Base-by-base conservation (phyloP, 1,284 basidiomycete species). In the Paramarasmius palmivorus region DNA sequence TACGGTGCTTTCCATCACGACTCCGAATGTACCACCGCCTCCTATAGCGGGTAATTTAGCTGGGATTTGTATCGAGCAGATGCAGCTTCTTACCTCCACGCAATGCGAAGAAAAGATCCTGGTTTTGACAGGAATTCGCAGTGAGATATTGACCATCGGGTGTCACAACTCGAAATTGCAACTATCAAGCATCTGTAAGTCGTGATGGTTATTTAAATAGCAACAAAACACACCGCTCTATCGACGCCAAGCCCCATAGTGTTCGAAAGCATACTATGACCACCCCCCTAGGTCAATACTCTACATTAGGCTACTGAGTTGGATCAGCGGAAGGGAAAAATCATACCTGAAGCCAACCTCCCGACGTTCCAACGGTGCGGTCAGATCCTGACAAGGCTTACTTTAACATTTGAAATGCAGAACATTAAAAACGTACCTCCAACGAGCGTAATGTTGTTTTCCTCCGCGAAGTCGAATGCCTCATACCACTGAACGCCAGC, bases 231-330 rank as follows among this genome's bases (percentile, higher is more conserved):
- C 34, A 73, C 71, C 9, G 75, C 72, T 35, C 74, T 65, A 54
- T 77, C 76, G 63, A 71, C 65, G 10, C 66, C 71, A 17, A 73
- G 57, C 6, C 70, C 71, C 53, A 66, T 65, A 2, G 68, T 63
- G 2, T 68, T 68, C 3, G 66, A 67, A 5, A 79, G 58, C 20
- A 73, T 66, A 19, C 73, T 70, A 53, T 78, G 75, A 2, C 77
- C 77, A 9, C 76, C 77, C 2, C 75, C 77, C 72, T 76, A 20
- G 26, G 38, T 12, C 17, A 36, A 32, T 8, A 47, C 44, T 14
- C 52, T 42, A n/a, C 12, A 53, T 20, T 4, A 44, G 46, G 10
- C 22, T 42, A 60, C 60, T 59, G 55, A 49, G 3, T 59, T 19
- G 65, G 67, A 68, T 15, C 68, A 68, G 9, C 68, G 67, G 23